Evolutionary conservation across 257 asterid genomes (phyloP), one percentile per base, ranked within the genome.

Genomic region (Nicotiana otophora): DNA sequence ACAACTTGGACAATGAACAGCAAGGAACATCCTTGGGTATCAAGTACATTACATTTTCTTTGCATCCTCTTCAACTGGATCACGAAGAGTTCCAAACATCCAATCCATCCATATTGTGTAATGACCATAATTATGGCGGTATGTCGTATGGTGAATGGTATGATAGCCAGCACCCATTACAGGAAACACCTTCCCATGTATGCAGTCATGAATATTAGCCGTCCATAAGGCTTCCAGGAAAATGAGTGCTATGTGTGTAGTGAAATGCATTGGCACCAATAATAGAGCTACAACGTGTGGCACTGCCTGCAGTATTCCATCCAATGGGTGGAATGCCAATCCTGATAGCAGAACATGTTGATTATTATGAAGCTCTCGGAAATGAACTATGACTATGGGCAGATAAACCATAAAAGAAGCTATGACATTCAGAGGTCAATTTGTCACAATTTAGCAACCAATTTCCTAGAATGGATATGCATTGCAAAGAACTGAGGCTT

Each of bases 51-150:
- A 92, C 63, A 87, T 83, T 86, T 89, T 90, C 88, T 93, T 94
- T 89, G 89, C 82, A 42, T 93, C 94, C 36, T 90, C 97, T 80
- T 91, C 91, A 42, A 78, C 67, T 8, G 99, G 99, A 81, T 94
- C 95, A 7, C 96, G 96, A 31, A 96, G 99, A 30, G 99, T 96
- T 82, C 97, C 96, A 67, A 96, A 96, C 98, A 96, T 93, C 99
- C 98, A 94, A 88, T 96, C 98, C 98, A 96, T 96, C 98, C 97
- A 93, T 85, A 96, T 85, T 0, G 98, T 96, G 95, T 90, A 96
- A 88, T 96, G 98, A 30, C 98, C 99, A 58, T 93, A 96, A 64
- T 96, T 96, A 69, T 96, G 99, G 42, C 97, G 98, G 87, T 94
- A 96, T 0, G 99, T 96, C 54, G 99, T 94, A 91, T 96, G 99